These are phyloP conservation scores for Fonsecaea nubica DNA, from an alignment of 2,329 filamentous ascomycete species.

Conservation along the genomic window DNA sequence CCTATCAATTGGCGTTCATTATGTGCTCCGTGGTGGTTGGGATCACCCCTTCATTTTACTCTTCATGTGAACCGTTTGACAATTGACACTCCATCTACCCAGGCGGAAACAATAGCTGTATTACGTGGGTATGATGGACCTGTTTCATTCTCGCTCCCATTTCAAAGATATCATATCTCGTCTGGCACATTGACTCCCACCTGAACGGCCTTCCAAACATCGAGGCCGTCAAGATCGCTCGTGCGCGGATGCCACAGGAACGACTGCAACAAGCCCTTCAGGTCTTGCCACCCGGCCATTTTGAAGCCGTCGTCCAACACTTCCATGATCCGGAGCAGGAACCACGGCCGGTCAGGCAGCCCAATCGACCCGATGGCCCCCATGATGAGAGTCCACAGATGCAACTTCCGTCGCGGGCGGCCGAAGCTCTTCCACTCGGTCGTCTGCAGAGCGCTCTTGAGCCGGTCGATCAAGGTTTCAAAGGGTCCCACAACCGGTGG, in stretches of 20 bases:
- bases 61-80: not conserved
- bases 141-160: not conserved
- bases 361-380: conserved; percentile 48
- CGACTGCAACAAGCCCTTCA: conserved; percentile 17
- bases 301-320: conserved; percentile 3
- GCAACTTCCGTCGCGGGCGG: conserved; percentile 32
- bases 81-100: not conserved
- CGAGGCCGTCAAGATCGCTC: conserved; percentile 20
- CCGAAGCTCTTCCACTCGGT: conserved; percentile 33
- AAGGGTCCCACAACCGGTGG: conserved; percentile 48
- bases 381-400: conserved; percentile 48
- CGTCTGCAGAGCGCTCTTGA: conserved; percentile 42
- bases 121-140: not conserved
- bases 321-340: conserved; percentile 34
- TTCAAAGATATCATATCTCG: not conserved
- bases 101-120: not conserved
- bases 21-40: not conserved
- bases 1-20: not conserved
- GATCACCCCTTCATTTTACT: not conserved
- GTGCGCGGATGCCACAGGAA: conserved; percentile 30
- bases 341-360: conserved; percentile 45
- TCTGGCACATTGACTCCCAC: not conserved
- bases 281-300: conserved; percentile 3
- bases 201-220: conserved; percentile 24
- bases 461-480: conserved; percentile 40